Base-by-base conservation (phyloP, 2,329 filamentous ascomycete species). In the Pseudocercospora fijiensis region DNA sequence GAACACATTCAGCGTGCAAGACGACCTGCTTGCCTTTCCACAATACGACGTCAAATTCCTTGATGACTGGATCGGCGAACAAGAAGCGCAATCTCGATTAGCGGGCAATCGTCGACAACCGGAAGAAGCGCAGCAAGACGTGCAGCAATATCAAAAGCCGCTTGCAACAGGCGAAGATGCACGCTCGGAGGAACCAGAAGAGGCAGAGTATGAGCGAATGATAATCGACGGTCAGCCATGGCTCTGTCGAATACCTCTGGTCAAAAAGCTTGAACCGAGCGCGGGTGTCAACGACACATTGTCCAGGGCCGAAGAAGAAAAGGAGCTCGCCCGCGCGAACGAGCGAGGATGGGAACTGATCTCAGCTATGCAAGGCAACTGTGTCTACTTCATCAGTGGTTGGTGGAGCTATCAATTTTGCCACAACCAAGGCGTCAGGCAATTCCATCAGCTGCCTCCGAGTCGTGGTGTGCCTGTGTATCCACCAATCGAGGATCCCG, bases 371-470 rank as follows among this genome's bases (percentile, higher is more conserved):
- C 85, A 93, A 59, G 90, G 88, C 3, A 84, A 85, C 57, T 97
- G 93, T 76, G 85, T 97, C 67, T 96, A 94, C 80, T 90, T 87
- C 75, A 80, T 92, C 68, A 90, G 88, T 0, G 93, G 93, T 0
- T 97, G 93, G 93, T 97, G 93, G 93, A 95, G 90, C 74, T 97
- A 97, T 78, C 90, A 89, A 71, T 96, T 96, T 77, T 97, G 93
- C 82, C 95, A 96, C 79, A 91, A 91, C 74, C 85, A 88, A 66
- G 87, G 94, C 67, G 88, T 97, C 66, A 90, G 91, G 72, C 93
- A 97, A 77, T 97, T 96, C 78, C 93, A 97, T 76, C 91, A 92
- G 51, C 80, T 94, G 64, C 85, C 91, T 0, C 86, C 87, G 1
- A 84, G 86, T 51, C 87, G 88, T 64, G 88, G 88, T 2, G 85